A percentile compares a stretch with the other conserved stretches of the same genome.
Evolutionary conservation across 2,329 filamentous ascomycete genomes (phyloP).

Genomic region (Conoideocrella luteorostrata): DNA sequence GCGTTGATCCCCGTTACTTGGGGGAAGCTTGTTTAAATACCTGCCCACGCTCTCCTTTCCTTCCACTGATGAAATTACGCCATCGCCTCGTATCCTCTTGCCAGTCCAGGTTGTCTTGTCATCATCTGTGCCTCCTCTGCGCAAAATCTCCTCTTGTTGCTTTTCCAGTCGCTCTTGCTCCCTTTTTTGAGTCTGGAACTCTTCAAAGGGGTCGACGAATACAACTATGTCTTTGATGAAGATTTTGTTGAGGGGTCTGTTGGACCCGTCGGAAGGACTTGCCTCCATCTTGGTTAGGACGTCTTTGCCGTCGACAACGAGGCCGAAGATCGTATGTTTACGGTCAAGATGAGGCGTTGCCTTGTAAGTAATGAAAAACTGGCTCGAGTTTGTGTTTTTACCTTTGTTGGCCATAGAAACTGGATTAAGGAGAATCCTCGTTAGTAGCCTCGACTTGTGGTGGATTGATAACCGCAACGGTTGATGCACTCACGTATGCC

Average conservation of each 20-base stretch:
- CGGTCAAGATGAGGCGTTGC: slow-evolving; percentile 78
- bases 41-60: slow-evolving; percentile 59
- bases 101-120: slow-evolving; percentile 94
- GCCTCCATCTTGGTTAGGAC: slow-evolving; percentile 71
- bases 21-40: slow-evolving; percentile 62
- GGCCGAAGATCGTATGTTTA: slow-evolving; percentile 96
- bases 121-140: slow-evolving; percentile 71
- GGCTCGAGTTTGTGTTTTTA: slow-evolving; percentile 92
- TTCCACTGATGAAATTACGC: slow-evolving; percentile 43
- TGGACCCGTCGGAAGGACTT: slow-evolving; percentile 65
- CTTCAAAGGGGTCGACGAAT: slow-evolving; percentile 90
- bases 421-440: slow-evolving; percentile 11
- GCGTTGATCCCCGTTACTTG: slow-evolving; percentile 47
- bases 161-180: slow-evolving; percentile 54
- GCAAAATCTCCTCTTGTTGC: slow-evolving; percentile 54
- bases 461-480: too few relatives aligned
- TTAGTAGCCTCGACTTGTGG: too few relatives aligned
- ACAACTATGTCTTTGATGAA: slow-evolving; percentile 76
- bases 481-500: slow-evolving; percentile 51
- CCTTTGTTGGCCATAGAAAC: slow-evolving; percentile 96
- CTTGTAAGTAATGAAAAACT: slow-evolving; percentile 92
- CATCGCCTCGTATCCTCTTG: slow-evolving; percentile 71
- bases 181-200: slow-evolving; percentile 72
- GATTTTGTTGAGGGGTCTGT: slow-evolving; percentile 71
- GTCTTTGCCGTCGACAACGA: slow-evolving; percentile 69